Conservation (phyloP, 371 early-diverging fungal genomes). For the Mortierella sp. region DNA sequence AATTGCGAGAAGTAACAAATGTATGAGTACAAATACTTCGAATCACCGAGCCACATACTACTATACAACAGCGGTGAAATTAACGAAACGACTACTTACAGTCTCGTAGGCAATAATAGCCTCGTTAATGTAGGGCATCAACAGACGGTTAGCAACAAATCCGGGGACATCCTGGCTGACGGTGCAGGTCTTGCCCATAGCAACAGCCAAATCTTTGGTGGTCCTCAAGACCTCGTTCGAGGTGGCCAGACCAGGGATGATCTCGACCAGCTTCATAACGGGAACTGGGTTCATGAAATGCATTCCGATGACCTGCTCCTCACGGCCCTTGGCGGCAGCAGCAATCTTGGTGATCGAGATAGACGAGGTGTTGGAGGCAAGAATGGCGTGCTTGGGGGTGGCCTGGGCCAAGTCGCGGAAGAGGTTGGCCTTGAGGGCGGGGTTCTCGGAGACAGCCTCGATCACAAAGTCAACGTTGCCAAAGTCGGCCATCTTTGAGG, state of each 20-base stretch:
- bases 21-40: background rate
- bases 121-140: slow-evolving; percentile 99
- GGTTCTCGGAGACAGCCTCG: slow-evolving; percentile 97
- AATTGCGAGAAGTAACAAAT: background rate
- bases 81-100: slow-evolving; percentile 60
- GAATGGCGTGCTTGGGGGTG: slow-evolving; percentile 83
- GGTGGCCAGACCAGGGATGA: slow-evolving; percentile 96
- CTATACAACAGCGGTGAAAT: background rate
- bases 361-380: slow-evolving; percentile 96
- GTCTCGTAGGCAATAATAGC: slow-evolving; percentile 92
- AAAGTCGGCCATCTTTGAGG: slow-evolving; percentile 71
- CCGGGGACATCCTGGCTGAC: slow-evolving; percentile 94
- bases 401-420: slow-evolving; percentile 84
- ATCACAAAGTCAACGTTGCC: slow-evolving; percentile 86
- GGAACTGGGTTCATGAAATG: slow-evolving; percentile 98
- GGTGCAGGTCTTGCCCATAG: slow-evolving; percentile 96
- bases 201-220: slow-evolving; percentile 83
- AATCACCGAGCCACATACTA: background rate
- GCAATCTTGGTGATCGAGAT: slow-evolving; percentile 98
- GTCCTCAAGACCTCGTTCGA: slow-evolving; percentile 74
- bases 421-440: slow-evolving; percentile 87
- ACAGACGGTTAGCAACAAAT: slow-evolving; percentile 96
- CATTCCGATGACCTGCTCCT: slow-evolving; percentile 90
- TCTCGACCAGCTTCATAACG: slow-evolving; percentile 98
- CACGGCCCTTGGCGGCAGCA: slow-evolving; percentile 86